Evolutionary conservation across 768 basidiomycete species (phyloP).

Genomic region (Suillus cothurnatus): DNA sequence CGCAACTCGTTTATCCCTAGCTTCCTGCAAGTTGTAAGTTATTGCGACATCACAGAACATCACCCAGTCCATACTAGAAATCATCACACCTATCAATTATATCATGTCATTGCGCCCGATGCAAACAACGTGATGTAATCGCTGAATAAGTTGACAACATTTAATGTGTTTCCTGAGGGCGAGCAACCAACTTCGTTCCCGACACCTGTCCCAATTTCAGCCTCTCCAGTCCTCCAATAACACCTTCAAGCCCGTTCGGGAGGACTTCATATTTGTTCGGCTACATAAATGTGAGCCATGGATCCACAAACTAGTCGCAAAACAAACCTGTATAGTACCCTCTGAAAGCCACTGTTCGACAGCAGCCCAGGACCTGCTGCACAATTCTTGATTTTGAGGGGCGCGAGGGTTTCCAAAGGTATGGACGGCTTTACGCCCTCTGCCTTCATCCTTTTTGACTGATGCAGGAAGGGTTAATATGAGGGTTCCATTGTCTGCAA

Average conservation of each 20-base stretch:
- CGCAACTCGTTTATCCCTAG: no score
- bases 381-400: slow-evolving; percentile 21
- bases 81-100: no score
- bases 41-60: no score
- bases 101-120: no score
- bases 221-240: slow-evolving; percentile 38
- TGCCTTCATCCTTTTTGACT: slow-evolving; percentile 27
- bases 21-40: no score
- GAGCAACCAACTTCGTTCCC: slow-evolving; percentile 45
- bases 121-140: no score
- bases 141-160: background rate
- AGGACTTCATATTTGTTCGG: slow-evolving; percentile 45
- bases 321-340: slow-evolving; percentile 28
- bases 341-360: slow-evolving; percentile 28
- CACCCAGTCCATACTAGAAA: no score
- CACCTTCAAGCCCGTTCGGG: slow-evolving; percentile 40
- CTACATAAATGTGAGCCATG: slow-evolving; percentile 23
- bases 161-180: slow-evolving; percentile 40
- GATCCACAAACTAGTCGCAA: background rate
- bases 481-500: slow-evolving; percentile 38
- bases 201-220: slow-evolving; percentile 41
- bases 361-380: slow-evolving; percentile 19
- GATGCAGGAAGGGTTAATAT: slow-evolving; percentile 26
- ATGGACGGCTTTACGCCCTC: slow-evolving; percentile 19
- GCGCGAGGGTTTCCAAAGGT: slow-evolving; percentile 27